These are phyloP conservation scores for Gracilaria vermiculophylla DNA, from an alignment of 23 red algal species.

Conservation along the genomic window DNA sequence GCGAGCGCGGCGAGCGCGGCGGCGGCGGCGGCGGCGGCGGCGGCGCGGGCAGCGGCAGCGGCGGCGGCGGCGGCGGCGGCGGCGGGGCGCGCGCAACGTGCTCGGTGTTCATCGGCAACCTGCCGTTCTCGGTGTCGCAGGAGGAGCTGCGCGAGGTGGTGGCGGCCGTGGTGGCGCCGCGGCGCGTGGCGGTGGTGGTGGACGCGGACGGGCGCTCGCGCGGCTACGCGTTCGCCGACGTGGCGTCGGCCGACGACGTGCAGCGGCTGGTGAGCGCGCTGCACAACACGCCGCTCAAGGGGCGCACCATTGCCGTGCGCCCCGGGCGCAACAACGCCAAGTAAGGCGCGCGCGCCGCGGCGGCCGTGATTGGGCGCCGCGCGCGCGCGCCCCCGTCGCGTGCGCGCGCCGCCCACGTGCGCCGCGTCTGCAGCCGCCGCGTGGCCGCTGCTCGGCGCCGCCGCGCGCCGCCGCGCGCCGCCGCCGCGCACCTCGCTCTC, in stretches of 20 bases:
- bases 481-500: no score
- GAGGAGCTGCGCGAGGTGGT: constrained; percentile 32
- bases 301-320: constrained; percentile 32
- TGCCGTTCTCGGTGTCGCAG: constrained; percentile 19
- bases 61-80: background rate
- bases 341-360: no score
- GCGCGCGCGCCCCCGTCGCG: no score
- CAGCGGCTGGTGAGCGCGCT: constrained; percentile 19
- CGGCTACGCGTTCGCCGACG: constrained; percentile 63
- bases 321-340: constrained; percentile 36
- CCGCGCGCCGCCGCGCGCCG: no score
- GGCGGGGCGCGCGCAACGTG: background rate
- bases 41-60: background rate
- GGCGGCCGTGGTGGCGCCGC: background rate
- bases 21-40: background rate
- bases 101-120: constrained; percentile 65
- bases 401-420: no score
- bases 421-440: no score
- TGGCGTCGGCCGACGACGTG: constrained; percentile 8
- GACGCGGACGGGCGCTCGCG: constrained; percentile 36
- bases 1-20: background rate
- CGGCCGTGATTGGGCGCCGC: no score
- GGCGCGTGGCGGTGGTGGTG: constrained; percentile 10
- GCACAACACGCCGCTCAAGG: background rate
- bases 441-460: no score